Evolutionary conservation across 495 filamentous ascomycete genomes (phyloP), one percentile per base, ranked within the genome.

Genomic region (Hyphodiscus hymeniophilus): DNA sequence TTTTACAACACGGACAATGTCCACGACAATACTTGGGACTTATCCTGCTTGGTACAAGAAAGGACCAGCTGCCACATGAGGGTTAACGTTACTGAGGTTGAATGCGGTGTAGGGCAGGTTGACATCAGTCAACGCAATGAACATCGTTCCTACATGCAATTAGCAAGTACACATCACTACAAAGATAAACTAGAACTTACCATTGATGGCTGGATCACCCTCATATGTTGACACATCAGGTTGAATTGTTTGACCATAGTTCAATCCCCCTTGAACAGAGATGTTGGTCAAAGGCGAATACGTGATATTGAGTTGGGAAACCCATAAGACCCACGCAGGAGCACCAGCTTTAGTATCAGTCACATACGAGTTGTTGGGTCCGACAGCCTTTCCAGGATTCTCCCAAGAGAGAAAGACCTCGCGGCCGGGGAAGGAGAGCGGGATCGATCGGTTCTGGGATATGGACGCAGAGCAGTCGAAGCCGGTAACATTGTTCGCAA

Each of bases 31-130:
- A n/a, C n/a, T n/a, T n/a, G n/a, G n/a, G n/a, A n/a, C 44, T 73
- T 75, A 94, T 60, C 88, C 89, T 50, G 85, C 82, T 60, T 88
- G 84, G 62, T 90, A 92, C 31, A 94, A 61, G 20, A 78, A 84
- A 20, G 80, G 77, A 11, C 83, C 64, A 26, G 87, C 88, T 49
- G 79, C 75, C 12, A 94, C 80, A 58, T 89, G 85, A 2, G 82
- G 76, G 50, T 94, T 91, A 20, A 92, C 67, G 69, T 74, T 66
- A 10, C 66, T 73, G 23, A 89, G 28, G 62, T 94, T 94, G 61
- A 86, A 91, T 3, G 87, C 83, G 17, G 84, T 91, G 11, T 89
- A 67, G 50, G 66, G 75, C 0, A 82, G 47, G 56, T 89, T 76
- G 3, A 62, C 56, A 57, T 94, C 86, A 1, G 86, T 89, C 12